Evolutionary conservation across 306 rosid species (phyloP), one percentile per base, ranked within the genome.

Genomic region (Astragalus membranaceus): DNA sequence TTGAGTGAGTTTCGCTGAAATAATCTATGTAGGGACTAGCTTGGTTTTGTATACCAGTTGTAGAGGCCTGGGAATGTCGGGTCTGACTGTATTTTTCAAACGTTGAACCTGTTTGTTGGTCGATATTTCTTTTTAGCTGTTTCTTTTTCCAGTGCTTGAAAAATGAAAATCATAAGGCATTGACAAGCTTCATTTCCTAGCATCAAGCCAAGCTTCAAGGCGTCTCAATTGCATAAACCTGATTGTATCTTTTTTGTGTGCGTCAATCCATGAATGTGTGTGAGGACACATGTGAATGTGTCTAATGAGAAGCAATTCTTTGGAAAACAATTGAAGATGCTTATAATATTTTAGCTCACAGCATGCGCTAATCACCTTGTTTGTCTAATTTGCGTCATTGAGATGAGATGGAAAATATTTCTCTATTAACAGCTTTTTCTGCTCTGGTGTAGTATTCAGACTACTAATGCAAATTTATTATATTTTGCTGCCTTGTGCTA

Each of bases 401-500:
- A 2, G 23, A 20, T 68, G 39, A 58, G 69, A 49, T 63, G 23
- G 36, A 41, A 37, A 70, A 30, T 29, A 36, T 56, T 63, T 70
- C 49, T 62, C 48, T 64, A 53, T 63, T 10, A 37, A 58, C 32
- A 13, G 69, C 29, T 23, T 50, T 67, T 72, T 59, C 32, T 36
- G 48, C 50, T 72, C 4, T 48, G 33, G 17, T 33, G 10, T n/a
- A 63, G 20, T 75, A 64, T 33, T 64, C 33, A 42, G 58, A 72
- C 46, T 51, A 72, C 76, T 79, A 67, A 83, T 75, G 42, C 63
- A 17, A 55, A 60, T 32, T 75, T 57, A 73, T 74, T 23, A 30
- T 50, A 32, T 23, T 70, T 33, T 73, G 79, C 20, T 81, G 10
- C 58, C 66, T 51, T 49, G 72, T 80, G 81, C 60, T 43, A 42